These are phyloP conservation scores for Xylaria palmicola DNA, from an alignment of 495 filamentous ascomycete species.

Conservation along the genomic window DNA sequence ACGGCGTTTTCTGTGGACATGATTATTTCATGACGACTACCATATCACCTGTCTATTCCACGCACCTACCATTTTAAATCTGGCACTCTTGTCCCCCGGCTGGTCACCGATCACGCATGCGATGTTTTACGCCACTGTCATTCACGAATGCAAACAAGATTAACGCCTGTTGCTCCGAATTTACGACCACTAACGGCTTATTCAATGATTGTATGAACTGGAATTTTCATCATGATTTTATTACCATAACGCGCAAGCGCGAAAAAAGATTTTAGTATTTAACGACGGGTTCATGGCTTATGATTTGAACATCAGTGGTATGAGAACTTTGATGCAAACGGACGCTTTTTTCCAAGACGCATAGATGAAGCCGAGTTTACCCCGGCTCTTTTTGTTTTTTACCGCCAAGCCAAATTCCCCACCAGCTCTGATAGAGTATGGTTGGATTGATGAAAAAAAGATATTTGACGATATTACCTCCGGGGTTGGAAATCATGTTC, in stretches of 20 bases:
- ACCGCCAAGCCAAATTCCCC: too few species aligned
- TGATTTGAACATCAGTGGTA: conserved; percentile 26
- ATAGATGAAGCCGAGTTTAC: conserved; percentile 26
- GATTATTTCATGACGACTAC: conserved; percentile 32
- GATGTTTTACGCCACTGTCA: conserved; percentile 25
- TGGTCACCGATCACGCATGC: conserved; percentile 33
- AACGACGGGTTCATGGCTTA: conserved; percentile 32
- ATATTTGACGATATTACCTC: not conserved
- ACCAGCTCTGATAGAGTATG: conserved; percentile 1
- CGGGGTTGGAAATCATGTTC: conserved; percentile 2
- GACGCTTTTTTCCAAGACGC: conserved; percentile 22
- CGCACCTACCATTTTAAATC: conserved; percentile 27
- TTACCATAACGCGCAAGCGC: conserved; percentile 30
- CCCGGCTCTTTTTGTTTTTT: not conserved
- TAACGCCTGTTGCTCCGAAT: conserved; percentile 31
- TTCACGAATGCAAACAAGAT: conserved; percentile 16
- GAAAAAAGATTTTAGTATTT: conserved; percentile 21
- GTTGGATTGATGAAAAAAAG: conserved; percentile 2
- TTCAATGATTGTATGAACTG: conserved; percentile 37
- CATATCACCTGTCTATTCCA: conserved; percentile 25
- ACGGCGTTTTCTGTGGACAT: conserved; percentile 33
- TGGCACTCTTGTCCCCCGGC: conserved; percentile 22
- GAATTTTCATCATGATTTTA: conserved; percentile 26
- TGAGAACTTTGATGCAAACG: conserved; percentile 9
- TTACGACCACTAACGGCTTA: conserved; percentile 33